Conservation (phyloP, 345 rosid species). For the Dovyalis caffra region DNA sequence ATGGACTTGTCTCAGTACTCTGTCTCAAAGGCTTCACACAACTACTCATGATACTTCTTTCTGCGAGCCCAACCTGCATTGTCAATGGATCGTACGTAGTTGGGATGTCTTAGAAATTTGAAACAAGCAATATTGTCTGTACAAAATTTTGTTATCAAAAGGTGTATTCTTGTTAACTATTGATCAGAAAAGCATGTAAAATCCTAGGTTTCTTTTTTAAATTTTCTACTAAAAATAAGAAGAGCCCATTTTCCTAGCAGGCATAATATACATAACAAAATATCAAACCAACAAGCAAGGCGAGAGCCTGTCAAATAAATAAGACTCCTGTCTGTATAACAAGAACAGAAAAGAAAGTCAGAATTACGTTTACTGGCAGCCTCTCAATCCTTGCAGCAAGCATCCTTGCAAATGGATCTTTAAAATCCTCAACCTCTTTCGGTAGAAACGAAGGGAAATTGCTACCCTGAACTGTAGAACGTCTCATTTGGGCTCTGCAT, state of each 20-base stretch:
- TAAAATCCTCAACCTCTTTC: constrained; percentile 50
- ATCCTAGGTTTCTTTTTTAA: no score
- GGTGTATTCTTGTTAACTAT: no score
- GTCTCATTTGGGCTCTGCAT: constrained; percentile 11
- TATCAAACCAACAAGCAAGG: not conserved
- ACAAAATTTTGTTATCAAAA: not conserved
- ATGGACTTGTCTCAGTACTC: constrained; percentile 50
- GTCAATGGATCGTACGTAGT: not conserved
- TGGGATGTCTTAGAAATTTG: not conserved
- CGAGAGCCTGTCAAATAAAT: not conserved
- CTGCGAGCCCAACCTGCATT: constrained; percentile 58
- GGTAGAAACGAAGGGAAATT: constrained; percentile 62
- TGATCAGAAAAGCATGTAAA: no score
- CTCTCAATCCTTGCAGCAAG: constrained; percentile 63
- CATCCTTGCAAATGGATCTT: constrained; percentile 51
- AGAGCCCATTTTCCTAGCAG: no score
- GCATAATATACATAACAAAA: no score
- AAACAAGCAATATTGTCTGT: no score
- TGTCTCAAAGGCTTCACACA: constrained; percentile 62
- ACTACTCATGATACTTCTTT: constrained; percentile 64
- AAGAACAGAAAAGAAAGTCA: not conserved
- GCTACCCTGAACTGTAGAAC: constrained; percentile 21
- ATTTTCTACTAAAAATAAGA: no score
- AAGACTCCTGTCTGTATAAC: not conserved
- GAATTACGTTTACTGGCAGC: constrained; percentile 44